These are phyloP conservation scores for Paratinospora sagittata DNA, from an alignment of 164 flowering plant genomes.

Conservation along the genomic window DNA sequence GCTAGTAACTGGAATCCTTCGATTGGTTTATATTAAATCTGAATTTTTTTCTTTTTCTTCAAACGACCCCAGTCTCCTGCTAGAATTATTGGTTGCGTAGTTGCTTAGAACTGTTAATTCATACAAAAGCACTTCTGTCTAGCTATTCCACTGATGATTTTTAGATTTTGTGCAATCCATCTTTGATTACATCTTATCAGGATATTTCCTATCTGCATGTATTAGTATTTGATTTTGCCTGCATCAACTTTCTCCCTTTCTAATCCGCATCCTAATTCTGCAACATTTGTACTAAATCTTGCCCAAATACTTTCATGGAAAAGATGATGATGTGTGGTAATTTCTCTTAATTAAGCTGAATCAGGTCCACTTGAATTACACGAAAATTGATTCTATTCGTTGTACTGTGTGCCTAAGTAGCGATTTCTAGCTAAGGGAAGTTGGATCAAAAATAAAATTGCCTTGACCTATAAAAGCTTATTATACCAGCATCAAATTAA, in stretches of 20 bases:
- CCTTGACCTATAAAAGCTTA: no score
- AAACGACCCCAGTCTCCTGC: not conserved
- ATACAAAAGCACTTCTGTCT: not conserved
- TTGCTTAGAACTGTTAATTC: not conserved
- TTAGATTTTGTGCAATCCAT: no score
- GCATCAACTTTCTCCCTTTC: no score
- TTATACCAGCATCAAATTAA: no score
- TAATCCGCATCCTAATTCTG: not conserved
- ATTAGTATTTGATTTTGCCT: no score
- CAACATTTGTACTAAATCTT: not conserved
- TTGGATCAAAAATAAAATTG: not conserved
- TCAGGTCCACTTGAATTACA: no score
- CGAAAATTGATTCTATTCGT: not conserved
- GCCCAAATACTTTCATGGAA: not conserved
- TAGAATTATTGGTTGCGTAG: not conserved
- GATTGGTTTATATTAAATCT: not conserved
- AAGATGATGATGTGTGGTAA: not conserved
- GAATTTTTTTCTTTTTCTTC: not conserved
- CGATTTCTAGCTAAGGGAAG: not conserved
- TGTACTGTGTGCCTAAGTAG: not conserved
- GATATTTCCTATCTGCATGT: no score
- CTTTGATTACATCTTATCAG: no score
- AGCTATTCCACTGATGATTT: no score
- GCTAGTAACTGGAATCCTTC: not conserved
- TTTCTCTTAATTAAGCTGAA: no score